Evolutionary conservation across 192 early-diverging fungal species (phyloP).

Genomic region (Cladochytrium replicatum): DNA sequence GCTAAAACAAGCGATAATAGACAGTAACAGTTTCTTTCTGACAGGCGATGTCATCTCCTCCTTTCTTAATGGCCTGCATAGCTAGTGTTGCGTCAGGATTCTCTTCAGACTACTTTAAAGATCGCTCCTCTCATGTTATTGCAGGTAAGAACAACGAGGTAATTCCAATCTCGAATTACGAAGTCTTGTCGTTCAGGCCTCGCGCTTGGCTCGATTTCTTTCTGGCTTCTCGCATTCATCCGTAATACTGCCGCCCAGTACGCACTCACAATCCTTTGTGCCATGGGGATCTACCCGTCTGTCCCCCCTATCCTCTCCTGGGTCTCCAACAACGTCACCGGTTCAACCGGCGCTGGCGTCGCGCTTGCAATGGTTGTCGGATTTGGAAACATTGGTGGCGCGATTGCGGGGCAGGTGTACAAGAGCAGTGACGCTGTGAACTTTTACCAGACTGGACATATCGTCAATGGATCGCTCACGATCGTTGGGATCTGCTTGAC

Average conservation of each 20-base stretch:
- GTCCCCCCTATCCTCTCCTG: constrained; percentile 13
- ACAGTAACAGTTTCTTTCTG: no score
- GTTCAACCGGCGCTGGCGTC: constrained; percentile 4
- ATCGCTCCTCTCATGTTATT: constrained; percentile 15
- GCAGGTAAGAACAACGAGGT: not conserved
- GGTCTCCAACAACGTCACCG: constrained; percentile 16
- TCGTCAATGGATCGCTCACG: no score
- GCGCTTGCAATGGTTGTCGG: no score
- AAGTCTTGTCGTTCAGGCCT: no score
- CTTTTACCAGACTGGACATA: no score
- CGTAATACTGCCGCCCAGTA: constrained; percentile 3
- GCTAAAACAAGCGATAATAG: no score
- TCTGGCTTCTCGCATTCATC: constrained; percentile 16
- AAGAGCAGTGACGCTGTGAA: no score
- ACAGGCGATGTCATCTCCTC: constrained; percentile 17
- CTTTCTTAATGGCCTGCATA: constrained; percentile 14
- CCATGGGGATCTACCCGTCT: constrained; percentile 6
- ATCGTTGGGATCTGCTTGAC: no score
- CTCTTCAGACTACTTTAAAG: constrained; percentile 12
- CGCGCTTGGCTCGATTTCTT: no score
- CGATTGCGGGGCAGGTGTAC: no score
- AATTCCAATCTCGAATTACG: no score
- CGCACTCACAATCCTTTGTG: constrained; percentile 3
- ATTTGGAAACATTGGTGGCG: no score
- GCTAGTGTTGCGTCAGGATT: constrained; percentile 6